Conservation (phyloP, 805 yeast species). For the Lachancea kluyveri region DNA sequence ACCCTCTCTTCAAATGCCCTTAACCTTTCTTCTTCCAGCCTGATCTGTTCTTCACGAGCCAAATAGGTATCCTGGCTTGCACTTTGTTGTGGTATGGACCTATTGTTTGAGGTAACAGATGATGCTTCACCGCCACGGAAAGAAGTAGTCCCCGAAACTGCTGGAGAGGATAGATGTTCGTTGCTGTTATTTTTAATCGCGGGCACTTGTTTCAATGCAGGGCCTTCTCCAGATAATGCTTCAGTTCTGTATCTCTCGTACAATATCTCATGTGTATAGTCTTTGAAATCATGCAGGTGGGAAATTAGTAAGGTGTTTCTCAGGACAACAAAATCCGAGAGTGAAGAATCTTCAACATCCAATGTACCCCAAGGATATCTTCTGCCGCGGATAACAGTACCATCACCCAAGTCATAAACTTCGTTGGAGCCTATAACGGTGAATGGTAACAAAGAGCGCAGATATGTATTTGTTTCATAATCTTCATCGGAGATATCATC, state of each 20-base stretch:
- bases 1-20: slow-evolving; percentile 83
- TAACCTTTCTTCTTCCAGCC: slow-evolving; percentile 82
- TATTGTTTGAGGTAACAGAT: slow-evolving; percentile 9
- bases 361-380: slow-evolving; percentile 57
- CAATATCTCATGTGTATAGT: slow-evolving; percentile 76
- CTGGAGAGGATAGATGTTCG: slow-evolving; percentile 8
- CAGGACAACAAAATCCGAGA: slow-evolving; percentile 73
- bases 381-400: slow-evolving; percentile 38
- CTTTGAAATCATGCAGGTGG: slow-evolving; percentile 84
- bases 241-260: slow-evolving; percentile 89
- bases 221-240: slow-evolving; percentile 60
- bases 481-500: slow-evolving; percentile 53
- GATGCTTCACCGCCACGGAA: slow-evolving; percentile 3
- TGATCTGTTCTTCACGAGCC: slow-evolving; percentile 83
- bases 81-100: slow-evolving; percentile 2
- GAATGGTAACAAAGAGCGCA: slow-evolving; percentile 61
- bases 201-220: too few species aligned
- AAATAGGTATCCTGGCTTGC: slow-evolving; percentile 38
- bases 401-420: slow-evolving; percentile 41
- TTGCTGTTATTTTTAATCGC: slow-evolving; percentile 1
- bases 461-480: slow-evolving; percentile 56
- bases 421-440: slow-evolving; percentile 66
- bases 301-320: slow-evolving; percentile 76
- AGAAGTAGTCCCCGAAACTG: slow-evolving; percentile 6
- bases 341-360: slow-evolving; percentile 64